These are phyloP conservation scores for Alternaria alternata DNA, from an alignment of 2,329 filamentous ascomycete species.

Conservation along the genomic window DNA sequence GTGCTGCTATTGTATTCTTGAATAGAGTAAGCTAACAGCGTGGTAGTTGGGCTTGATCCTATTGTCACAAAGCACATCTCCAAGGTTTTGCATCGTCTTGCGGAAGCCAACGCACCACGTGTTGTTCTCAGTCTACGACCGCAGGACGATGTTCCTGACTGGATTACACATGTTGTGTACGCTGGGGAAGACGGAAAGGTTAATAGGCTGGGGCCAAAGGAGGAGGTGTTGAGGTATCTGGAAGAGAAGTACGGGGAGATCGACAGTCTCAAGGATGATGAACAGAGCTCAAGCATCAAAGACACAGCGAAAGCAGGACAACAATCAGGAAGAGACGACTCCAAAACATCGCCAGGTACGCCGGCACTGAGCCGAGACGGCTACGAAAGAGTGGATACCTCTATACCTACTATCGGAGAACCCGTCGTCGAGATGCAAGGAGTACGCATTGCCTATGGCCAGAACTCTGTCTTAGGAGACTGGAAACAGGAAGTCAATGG, in stretches of 20 bases:
- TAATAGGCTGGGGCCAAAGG: constrained; percentile 70
- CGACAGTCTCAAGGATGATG: constrained; percentile 20
- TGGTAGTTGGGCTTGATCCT: constrained; percentile 83
- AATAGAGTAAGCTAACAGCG: not conserved
- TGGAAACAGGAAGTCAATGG: constrained; percentile 71
- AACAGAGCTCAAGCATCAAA: constrained; percentile 24
- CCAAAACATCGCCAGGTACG: constrained; percentile 1
- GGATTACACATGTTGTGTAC: constrained; percentile 86
- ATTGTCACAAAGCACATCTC: constrained; percentile 78
- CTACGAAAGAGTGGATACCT: constrained; percentile 34
- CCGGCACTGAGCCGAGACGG: constrained; percentile 42
- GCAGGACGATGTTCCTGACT: constrained; percentile 86
- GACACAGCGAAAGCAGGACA: constrained; percentile 40
- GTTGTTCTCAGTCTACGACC: constrained; percentile 81
- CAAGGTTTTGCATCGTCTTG: constrained; percentile 72
- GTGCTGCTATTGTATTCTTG: not conserved
- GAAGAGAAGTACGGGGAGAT: constrained; percentile 35
- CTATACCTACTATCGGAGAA: constrained; percentile 60
- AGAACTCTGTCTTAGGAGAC: constrained; percentile 79
- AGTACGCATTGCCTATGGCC: constrained; percentile 81
- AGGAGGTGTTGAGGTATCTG: constrained; percentile 64
- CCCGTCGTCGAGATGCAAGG: constrained; percentile 86
- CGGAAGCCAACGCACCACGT: constrained; percentile 71
- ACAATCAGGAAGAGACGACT: constrained; percentile 34
- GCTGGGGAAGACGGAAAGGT: constrained; percentile 73